phyloP scores from a whole-genome alignment of 352 stramenopile species.

The Pythium scleroteichum region DNA sequence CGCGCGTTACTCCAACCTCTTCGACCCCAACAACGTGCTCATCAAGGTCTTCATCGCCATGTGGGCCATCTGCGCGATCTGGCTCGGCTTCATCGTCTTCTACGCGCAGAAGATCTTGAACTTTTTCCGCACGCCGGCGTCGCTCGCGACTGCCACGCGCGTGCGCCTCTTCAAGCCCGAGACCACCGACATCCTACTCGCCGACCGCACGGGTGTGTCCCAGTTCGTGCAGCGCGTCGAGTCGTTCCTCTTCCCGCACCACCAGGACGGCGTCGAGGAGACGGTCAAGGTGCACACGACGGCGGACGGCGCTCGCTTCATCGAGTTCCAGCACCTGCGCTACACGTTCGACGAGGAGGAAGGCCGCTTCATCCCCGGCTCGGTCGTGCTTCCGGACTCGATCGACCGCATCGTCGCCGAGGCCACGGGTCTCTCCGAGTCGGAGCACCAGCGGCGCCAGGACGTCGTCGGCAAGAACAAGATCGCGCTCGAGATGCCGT shows the following conservation, averaged over 20 bases:
- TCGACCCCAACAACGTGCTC: constrained; percentile 30
- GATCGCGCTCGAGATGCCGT: constrained; percentile 35
- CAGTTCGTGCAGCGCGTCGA: constrained; percentile 27
- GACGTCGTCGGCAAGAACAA: constrained; percentile 32
- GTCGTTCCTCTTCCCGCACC: constrained; percentile 27
- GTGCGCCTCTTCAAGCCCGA: constrained; percentile 35
- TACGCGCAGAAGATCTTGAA: constrained; percentile 29
- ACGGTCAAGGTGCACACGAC: constrained; percentile 30
- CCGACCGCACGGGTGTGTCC: constrained; percentile 28
- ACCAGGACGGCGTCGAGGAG: constrained; percentile 27
- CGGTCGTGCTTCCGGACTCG: constrained; percentile 25
- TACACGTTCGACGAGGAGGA: constrained; percentile 32
- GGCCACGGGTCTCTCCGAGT: constrained; percentile 23
- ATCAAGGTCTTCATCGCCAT: constrained; percentile 35
- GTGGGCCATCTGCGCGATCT: constrained; percentile 27
- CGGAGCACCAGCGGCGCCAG: constrained; percentile 25
- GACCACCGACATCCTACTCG: constrained; percentile 26
- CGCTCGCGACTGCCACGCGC: constrained; percentile 14
- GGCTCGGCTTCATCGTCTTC: constrained; percentile 30
- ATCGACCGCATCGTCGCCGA: constrained; percentile 26
- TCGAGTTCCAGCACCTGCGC: constrained; percentile 38
- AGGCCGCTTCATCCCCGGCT: constrained; percentile 29
- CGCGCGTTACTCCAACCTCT: constrained; percentile 22
- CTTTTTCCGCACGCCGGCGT: constrained; percentile 29
- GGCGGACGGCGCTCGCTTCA: constrained; percentile 21